These are phyloP conservation scores for Sergeia podlipaevii DNA, from an alignment of 208 protist genomes.

Conservation along the genomic window DNA sequence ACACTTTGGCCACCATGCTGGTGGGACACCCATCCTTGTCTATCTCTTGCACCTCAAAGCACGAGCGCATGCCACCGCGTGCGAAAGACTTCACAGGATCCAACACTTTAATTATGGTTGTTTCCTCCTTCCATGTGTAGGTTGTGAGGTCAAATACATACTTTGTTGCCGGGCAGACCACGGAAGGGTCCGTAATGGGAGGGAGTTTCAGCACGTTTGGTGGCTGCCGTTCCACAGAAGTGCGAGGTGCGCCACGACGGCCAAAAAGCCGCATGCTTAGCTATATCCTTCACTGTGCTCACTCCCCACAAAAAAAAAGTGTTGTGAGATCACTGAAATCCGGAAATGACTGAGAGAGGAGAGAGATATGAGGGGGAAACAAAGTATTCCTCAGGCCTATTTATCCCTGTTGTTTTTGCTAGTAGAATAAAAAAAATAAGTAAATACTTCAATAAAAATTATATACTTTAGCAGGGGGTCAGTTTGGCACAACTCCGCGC, in stretches of 20 bases:
- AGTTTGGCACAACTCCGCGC: no score
- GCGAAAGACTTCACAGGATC: conserved; percentile 39
- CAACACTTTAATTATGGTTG: conserved; percentile 53
- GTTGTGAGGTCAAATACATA: conserved; percentile 67
- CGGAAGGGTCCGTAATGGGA: conserved; percentile 24
- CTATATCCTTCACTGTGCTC: no score
- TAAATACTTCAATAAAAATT: not conserved
- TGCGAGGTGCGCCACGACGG: no score
- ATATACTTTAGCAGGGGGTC: not conserved
- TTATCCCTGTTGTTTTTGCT: not conserved
- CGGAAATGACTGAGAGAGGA: no score
- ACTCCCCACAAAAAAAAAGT: no score
- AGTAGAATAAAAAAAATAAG: not conserved
- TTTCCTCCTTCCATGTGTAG: conserved; percentile 60
- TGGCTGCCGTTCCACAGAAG: no score
- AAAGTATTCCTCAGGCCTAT: no score
- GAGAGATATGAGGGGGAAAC: no score
- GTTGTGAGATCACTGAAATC: no score
- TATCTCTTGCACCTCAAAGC: conserved; percentile 77
- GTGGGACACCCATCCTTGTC: conserved; percentile 59
- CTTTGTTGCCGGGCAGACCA: conserved; percentile 52
- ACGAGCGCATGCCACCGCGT: conserved; percentile 79
- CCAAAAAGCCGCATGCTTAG: no score
- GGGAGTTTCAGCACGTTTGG: no score
- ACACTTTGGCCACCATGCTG: conserved; percentile 82